A percentile compares a stretch with the other conserved stretches of the same genome.
These are phyloP conservation scores for Candida peoriensis DNA, from an alignment of 805 yeast genomes.

Conservation along the genomic window DNA sequence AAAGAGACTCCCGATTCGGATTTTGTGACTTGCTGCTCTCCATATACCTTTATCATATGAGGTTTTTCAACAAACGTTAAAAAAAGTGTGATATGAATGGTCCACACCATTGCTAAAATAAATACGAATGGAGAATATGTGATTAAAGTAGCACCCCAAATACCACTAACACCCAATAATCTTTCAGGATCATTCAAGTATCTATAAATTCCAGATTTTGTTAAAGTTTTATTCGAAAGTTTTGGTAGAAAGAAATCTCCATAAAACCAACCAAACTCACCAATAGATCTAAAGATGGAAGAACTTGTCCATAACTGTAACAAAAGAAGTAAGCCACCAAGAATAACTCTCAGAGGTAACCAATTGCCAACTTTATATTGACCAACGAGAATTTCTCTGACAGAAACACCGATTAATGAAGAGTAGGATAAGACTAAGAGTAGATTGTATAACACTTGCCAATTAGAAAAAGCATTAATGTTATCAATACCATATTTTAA, in stretches of 20 bases:
- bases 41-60: conserved; percentile 73
- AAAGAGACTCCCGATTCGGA: conserved; percentile 42
- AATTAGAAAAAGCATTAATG: conserved; percentile 62
- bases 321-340: conserved; percentile 50
- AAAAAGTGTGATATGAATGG: conserved; percentile 57
- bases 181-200: conserved; percentile 82
- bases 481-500: conserved; percentile 61
- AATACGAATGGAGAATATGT: conserved; percentile 47
- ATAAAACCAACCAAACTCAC: conserved; percentile 86
- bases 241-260: conserved; percentile 76
- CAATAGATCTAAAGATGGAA: conserved; percentile 66
- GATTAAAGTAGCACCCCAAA: conserved; percentile 66
- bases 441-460: conserved; percentile 61
- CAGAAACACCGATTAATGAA: conserved; percentile 37
- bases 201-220: conserved; percentile 77
- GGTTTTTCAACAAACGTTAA: conserved; percentile 71
- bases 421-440: conserved; percentile 52
- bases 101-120: conserved; percentile 59
- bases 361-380: conserved; percentile 31
- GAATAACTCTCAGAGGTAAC: conserved; percentile 47
- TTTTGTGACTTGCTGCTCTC: conserved; percentile 52
- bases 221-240: conserved; percentile 43
- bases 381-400: conserved; percentile 27
- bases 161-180: conserved; percentile 69
- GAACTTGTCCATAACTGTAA: conserved; percentile 66